Base-by-base conservation (phyloP, 352 stramenopile genomes). In the Phytopythium montanum region DNA sequence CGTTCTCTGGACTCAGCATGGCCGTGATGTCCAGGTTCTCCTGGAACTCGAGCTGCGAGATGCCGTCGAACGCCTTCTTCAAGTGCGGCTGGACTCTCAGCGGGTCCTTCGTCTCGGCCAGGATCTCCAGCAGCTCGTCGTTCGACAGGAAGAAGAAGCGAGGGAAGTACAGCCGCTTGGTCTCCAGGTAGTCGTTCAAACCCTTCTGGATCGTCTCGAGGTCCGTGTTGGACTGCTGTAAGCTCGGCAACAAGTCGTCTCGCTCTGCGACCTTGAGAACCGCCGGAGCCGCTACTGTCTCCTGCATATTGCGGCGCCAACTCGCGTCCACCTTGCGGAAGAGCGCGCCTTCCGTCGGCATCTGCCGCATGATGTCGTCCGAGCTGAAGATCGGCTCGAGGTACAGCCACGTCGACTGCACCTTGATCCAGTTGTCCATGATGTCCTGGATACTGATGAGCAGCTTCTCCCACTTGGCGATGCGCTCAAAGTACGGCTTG, bases 181-280 rank as follows among this genome's bases (percentile, higher is more conserved):
- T 95, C 60, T 96, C 88, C 56, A 97, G 64, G 63, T 97, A 97
- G 59, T 97, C 88, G 48, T 94, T 96, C 1, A 98, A 72, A 1
- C 93, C 93, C 66, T 98, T 98, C 33, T 98, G 90, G 56, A 98
- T 98, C 31, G 85, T 94, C 45, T 98, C 94, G n/a, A 98, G 74
- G 61, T 97, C 88, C 8, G 67, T 65, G 65, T 98, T 98, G 5
- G 90, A 95, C 62, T 98, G 77, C 51, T 93, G 81, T 2, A 97
- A 54, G 42, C 82, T 79, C 26, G 94, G 75, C 4, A 98, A 57
- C 44, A 97, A 73, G 5, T 95, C 90, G 0, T 71, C 70, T 12
- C 87, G 76, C 48, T 89, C 73, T 0, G 88, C 87, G 9, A 97
- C 89, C 10, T 85, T 78, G 13, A 95, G 67, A 4, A 93, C 88